Percentiles rank a stretch among this genome's conserved stretches.
phyloP scores from a whole-genome alignment of 1,139 yeast species.

The Saccharomycopsis crataegensis region DNA sequence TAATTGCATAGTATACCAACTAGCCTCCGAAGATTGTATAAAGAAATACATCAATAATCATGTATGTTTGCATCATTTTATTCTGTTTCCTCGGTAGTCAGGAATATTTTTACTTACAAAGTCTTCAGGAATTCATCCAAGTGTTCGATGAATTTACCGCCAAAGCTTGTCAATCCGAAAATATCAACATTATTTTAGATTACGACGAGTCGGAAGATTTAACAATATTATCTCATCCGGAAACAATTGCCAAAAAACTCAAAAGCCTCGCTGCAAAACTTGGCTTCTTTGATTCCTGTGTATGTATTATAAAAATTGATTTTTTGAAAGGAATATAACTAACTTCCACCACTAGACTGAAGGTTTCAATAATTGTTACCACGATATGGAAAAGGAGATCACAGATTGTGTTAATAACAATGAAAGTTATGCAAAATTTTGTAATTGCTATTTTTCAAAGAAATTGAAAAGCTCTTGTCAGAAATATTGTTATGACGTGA shows the following conservation, averaged over 20 bases:
- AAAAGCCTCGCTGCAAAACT: background rate
- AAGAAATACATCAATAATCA: background rate
- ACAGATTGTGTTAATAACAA: background rate
- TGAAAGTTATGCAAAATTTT: background rate
- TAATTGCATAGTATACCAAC: slow-evolving; percentile 10
- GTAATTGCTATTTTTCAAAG: slow-evolving; percentile 11
- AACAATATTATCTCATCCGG: background rate
- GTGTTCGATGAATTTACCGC: background rate
- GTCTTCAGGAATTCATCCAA: slow-evolving; percentile 5
- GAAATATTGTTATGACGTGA: slow-evolving; percentile 7
- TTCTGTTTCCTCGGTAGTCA: background rate
- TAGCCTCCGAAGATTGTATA: slow-evolving; percentile 12
- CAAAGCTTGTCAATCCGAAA: slow-evolving; percentile 1
- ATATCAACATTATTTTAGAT: slow-evolving; percentile 6
- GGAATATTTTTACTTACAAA: background rate
- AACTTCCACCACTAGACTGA: slow-evolving; percentile 1
- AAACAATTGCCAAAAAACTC: too few species aligned
- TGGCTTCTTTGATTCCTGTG: slow-evolving; percentile 9
- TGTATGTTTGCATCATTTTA: background rate
- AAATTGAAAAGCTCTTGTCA: background rate
- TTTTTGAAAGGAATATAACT: background rate
- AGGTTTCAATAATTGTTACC: slow-evolving; percentile 11
- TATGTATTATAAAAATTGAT: background rate
- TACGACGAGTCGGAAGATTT: slow-evolving; percentile 14
- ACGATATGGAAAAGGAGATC: slow-evolving; percentile 4